These are phyloP conservation scores for Saccharomyces hybrid DNA, from an alignment of 1,139 yeast species.

Conservation along the genomic window DNA sequence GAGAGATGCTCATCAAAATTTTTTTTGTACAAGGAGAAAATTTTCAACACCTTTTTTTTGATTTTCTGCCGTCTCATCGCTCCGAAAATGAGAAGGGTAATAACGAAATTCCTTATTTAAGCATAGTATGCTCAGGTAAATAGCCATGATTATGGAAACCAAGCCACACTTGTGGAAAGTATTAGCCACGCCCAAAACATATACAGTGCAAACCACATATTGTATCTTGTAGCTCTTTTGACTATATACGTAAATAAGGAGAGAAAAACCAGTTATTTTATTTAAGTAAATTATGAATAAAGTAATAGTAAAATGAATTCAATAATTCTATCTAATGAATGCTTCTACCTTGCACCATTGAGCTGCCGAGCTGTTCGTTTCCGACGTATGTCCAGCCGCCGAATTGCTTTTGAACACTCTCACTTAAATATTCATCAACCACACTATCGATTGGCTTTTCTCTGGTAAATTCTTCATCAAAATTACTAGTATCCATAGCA, in stretches of 20 bases:
- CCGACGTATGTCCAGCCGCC: no score
- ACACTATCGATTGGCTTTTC: no score
- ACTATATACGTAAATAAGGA: neutral
- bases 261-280: neutral
- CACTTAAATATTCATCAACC: no score
- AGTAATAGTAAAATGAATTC: neutral
- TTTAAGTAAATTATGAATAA: neutral
- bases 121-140: neutral
- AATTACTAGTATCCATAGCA: conserved; percentile 35
- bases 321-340: conserved; percentile 11
- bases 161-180: neutral
- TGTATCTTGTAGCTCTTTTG: neutral
- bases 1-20: neutral
- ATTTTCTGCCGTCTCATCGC: neutral
- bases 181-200: neutral
- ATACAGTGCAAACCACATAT: neutral
- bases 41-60: neutral
- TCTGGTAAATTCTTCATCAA: no score
- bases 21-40: neutral
- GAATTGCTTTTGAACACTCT: no score
- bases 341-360: conserved; percentile 27
- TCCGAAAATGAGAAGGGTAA: neutral
- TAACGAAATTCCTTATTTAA: neutral
- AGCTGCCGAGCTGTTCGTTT: conserved; percentile 9
- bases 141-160: neutral